phyloP scores from a whole-genome alignment of 2,329 filamentous ascomycete species.

The Ustilaginoidea virens region DNA sequence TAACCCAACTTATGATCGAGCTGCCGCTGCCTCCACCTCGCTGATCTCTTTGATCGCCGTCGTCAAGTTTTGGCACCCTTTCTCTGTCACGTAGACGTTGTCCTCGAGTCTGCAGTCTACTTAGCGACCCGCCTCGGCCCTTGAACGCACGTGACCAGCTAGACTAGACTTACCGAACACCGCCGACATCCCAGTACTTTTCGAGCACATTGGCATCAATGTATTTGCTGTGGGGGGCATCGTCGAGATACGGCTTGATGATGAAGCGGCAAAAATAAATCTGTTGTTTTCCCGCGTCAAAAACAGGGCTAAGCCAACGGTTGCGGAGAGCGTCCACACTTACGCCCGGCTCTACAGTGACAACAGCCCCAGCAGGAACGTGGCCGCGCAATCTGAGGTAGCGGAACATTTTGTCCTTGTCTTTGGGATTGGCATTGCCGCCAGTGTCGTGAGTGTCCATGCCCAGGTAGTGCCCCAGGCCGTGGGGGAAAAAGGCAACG shows the following conservation, averaged over 20 bases:
- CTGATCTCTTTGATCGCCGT: conserved; percentile 52
- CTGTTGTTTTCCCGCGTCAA: conserved; percentile 22
- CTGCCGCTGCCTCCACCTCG: conserved; percentile 33
- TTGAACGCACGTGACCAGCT: not conserved
- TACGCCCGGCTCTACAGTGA: conserved; percentile 90
- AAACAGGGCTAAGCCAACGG: too few relatives aligned
- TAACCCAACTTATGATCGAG: too few relatives aligned
- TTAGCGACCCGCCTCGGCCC: too few relatives aligned
- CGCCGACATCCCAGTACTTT: conserved; percentile 70
- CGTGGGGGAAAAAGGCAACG: conserved; percentile 83
- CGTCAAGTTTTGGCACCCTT: conserved; percentile 58
- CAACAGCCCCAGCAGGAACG: conserved; percentile 64
- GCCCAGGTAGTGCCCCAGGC: conserved; percentile 78
- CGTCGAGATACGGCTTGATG: conserved; percentile 62
- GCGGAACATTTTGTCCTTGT: conserved; percentile 70
- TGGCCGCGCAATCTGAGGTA: conserved; percentile 69
- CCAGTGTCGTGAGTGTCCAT: conserved; percentile 87
- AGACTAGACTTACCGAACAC: conserved; percentile 40
- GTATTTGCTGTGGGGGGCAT: conserved; percentile 56
- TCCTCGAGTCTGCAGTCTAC: conserved; percentile 40
- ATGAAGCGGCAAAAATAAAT: conserved; percentile 89
- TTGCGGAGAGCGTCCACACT: conserved; percentile 18
- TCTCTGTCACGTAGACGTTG: conserved; percentile 56
- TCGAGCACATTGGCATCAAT: conserved; percentile 62
- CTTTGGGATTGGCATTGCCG: conserved; percentile 61